Base-by-base conservation (phyloP, 345 rosid genomes). In the Eucalyptus marginata region DNA sequence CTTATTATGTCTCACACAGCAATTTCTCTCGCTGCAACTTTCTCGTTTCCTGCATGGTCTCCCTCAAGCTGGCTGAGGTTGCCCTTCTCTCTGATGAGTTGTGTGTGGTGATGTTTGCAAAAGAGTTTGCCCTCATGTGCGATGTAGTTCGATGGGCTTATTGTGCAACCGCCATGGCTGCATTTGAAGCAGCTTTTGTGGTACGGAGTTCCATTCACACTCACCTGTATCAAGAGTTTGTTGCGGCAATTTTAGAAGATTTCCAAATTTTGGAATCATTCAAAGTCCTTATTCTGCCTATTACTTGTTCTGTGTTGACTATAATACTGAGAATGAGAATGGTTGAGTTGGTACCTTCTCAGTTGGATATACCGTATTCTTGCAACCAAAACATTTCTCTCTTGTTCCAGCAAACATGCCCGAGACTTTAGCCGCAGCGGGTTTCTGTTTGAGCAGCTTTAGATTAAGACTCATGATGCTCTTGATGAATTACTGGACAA, bases 171-270 rank as follows among this genome's bases (percentile, higher is more conserved):
- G 92, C 99, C 99, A 90, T 97, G 99, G 86, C 93, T 95, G 93
- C 99, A 97, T 93, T 96, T 96, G 97, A 97, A 97, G 88, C 99
- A 97, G 91, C 97, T 95, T 93, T 92, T 97, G 89, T 97, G 99
- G 93, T 97, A 96, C 79, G 96, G 93, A 86, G 97, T 96, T 51
- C 99, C 98, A 91, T 97, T 96, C 92, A 97, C 99, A 10, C 97
- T 93, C 88, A 97, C 99, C 99, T 97, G 90, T 40, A 44, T 40
- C 36, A 66, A 31, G n/a, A 40, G 33, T 50, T 49, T 51, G 17
- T 31, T 36, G 58, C 11, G 6, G 31, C 87, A 20, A 76, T 76
- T 36, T 76, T 76, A 20, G 29, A 76, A 76, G 47, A 36, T 76
- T 76, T 76, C 47, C 47, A 7, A 76, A 40, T 40, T n/a, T 51